Evolutionary conservation across 441 rosid species (phyloP).

Genomic region (Euphorbia celastroides): DNA sequence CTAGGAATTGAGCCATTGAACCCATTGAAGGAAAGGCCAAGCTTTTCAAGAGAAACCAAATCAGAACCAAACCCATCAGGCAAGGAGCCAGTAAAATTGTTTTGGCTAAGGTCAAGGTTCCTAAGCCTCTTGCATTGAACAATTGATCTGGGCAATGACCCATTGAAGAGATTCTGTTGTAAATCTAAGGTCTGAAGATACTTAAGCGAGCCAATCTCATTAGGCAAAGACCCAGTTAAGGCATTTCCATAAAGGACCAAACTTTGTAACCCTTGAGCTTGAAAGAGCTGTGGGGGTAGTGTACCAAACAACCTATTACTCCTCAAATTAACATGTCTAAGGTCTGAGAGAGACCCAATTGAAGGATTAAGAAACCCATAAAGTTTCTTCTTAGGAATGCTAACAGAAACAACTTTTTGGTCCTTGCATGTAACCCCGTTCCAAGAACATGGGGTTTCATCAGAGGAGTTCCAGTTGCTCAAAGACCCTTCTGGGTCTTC

Average conservation of each 20-base stretch:
- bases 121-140: slow-evolving; percentile 71
- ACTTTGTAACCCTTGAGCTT: slow-evolving; percentile 78
- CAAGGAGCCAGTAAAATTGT: slow-evolving; percentile 68
- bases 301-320: slow-evolving; percentile 62
- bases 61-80: slow-evolving; percentile 65
- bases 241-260: slow-evolving; percentile 87
- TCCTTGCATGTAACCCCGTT: slow-evolving; percentile 91
- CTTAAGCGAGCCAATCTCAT: slow-evolving; percentile 59
- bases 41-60: slow-evolving; percentile 62
- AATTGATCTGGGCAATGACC: slow-evolving; percentile 63
- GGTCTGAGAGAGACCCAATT: slow-evolving; percentile 68
- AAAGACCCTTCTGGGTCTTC: slow-evolving; percentile 78
- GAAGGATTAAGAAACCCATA: slow-evolving; percentile 69
- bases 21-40: slow-evolving; percentile 69
- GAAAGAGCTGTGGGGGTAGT: slow-evolving; percentile 66
- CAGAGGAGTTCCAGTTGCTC: slow-evolving; percentile 80
- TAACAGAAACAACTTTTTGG: slow-evolving; percentile 62
- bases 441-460: slow-evolving; percentile 77
- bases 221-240: slow-evolving; percentile 64
- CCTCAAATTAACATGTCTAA: slow-evolving; percentile 85
- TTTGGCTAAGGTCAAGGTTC: slow-evolving; percentile 68
- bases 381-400: slow-evolving; percentile 82
- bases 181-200: slow-evolving; percentile 81
- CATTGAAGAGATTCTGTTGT: slow-evolving; percentile 74
- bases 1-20: slow-evolving; percentile 65